These are phyloP conservation scores for Rhodotorula sp. DNA, from an alignment of 1,284 basidiomycete species.

Conservation along the genomic window DNA sequence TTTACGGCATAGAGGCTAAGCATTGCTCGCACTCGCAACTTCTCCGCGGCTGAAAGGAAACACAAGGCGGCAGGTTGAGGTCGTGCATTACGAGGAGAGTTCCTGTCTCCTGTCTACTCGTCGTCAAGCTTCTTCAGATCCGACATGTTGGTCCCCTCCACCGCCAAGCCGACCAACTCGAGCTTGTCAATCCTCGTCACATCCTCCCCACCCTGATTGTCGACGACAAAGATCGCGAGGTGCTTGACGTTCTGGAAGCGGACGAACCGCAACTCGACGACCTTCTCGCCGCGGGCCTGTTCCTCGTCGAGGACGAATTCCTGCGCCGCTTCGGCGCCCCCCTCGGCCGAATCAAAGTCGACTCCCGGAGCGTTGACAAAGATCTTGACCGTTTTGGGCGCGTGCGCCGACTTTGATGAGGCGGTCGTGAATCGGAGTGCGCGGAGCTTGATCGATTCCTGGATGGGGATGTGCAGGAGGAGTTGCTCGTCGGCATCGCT, in stretches of 20 bases:
- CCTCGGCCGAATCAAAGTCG: constrained; percentile 42
- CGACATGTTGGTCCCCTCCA: constrained; percentile 38
- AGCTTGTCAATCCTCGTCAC: constrained; percentile 41
- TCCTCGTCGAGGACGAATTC: constrained; percentile 39
- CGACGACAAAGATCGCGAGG: constrained; percentile 39
- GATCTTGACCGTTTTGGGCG: constrained; percentile 41
- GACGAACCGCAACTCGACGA: constrained; percentile 41
- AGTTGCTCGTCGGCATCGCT: constrained; percentile 45
- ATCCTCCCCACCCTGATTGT: constrained; percentile 43
- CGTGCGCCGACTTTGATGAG: constrained; percentile 13
- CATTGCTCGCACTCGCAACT: no score
- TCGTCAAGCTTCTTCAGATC: constrained; percentile 34
- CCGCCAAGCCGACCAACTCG: constrained; percentile 40
- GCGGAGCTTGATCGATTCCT: constrained; percentile 39
- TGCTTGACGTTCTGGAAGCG: constrained; percentile 41
- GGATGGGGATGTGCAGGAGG: constrained; percentile 40
- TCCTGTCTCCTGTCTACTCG: constrained; percentile 12
- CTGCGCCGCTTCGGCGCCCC: constrained; percentile 34
- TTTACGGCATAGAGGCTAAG: no score
- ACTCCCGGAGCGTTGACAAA: constrained; percentile 39
- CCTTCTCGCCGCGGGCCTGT: constrained; percentile 39
- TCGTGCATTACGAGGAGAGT: not conserved
- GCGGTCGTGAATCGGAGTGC: constrained; percentile 41
- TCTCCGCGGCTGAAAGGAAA: no score
- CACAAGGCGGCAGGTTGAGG: no score